Percentiles rank a stretch among this genome's conserved stretches.
Evolutionary conservation across 2,329 filamentous ascomycete genomes (phyloP).

Genomic region (Sporothrix luriei): DNA sequence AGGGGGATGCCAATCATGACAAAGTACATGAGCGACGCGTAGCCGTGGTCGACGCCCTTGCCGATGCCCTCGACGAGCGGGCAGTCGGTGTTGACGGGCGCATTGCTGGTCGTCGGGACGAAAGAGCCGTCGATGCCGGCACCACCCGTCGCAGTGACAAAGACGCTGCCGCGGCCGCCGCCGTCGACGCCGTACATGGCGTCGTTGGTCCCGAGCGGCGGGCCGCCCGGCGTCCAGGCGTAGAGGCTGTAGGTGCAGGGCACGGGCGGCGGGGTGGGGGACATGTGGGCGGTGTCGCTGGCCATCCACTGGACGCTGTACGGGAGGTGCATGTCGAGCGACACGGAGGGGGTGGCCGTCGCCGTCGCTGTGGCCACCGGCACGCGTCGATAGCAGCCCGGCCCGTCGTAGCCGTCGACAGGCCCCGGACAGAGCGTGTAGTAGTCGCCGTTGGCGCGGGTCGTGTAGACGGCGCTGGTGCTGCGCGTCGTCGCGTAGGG

Average conservation of each 20-base stretch:
- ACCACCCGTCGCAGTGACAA: neutral
- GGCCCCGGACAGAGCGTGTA: neutral
- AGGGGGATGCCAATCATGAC: neutral
- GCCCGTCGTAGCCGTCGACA: neutral
- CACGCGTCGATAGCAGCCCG: neutral
- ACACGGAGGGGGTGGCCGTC: neutral
- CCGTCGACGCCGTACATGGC: neutral
- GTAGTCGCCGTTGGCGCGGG: neutral
- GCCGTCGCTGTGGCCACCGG: neutral
- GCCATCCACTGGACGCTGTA: slow-evolving; percentile 6
- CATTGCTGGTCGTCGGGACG: neutral
- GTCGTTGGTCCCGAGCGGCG: neutral
- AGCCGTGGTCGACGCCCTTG: slow-evolving; percentile 1
- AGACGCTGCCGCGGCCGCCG: neutral
- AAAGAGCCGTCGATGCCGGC: neutral
- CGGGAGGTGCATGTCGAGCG: neutral
- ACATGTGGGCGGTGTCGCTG: neutral
- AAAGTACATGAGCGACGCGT: neutral
- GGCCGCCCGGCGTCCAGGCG: neutral
- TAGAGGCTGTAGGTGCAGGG: neutral
- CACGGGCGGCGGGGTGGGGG: neutral
- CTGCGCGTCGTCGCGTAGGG: neutral
- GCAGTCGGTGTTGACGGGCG: slow-evolving; percentile 9
- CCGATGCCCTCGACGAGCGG: slow-evolving; percentile 7
- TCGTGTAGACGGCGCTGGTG: neutral